Conservation (phyloP, 805 yeast species). For the Candida sithepensis region DNA sequence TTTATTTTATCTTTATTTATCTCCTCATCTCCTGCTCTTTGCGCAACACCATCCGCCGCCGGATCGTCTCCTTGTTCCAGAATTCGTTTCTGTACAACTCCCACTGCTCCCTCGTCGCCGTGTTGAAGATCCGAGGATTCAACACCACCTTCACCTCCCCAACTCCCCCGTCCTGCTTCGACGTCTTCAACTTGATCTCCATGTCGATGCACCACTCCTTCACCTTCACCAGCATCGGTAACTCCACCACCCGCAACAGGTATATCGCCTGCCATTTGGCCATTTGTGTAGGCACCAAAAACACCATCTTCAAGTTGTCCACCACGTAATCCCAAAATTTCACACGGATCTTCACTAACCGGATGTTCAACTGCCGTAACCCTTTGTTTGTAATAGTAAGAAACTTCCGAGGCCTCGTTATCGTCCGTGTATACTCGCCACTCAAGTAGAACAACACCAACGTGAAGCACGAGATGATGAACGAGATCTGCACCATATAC, state of each 20-base stretch:
- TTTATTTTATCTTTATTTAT: not conserved
- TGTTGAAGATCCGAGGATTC: constrained; percentile 75
- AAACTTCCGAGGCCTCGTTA: constrained; percentile 76
- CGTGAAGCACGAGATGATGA: constrained; percentile 63
- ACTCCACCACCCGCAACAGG: constrained; percentile 6
- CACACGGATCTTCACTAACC: constrained; percentile 60
- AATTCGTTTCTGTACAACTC: constrained; percentile 89
- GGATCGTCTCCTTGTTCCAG: constrained; percentile 80
- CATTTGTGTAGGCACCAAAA: constrained; percentile 13
- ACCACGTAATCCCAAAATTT: constrained; percentile 33
- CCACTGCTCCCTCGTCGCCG: constrained; percentile 90
- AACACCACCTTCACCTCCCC: constrained; percentile 77
- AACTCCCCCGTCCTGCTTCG: constrained; percentile 68
- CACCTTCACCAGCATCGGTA: constrained; percentile 8
- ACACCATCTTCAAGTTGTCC: constrained; percentile 13
- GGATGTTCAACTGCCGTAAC: constrained; percentile 73
- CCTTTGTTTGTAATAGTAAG: constrained; percentile 86
- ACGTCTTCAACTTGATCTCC: constrained; percentile 23
- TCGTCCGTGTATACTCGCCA: constrained; percentile 86
- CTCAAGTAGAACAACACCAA: constrained; percentile 75
- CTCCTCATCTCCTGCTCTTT: constrained; percentile 13
- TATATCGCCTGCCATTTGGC: constrained; percentile 10
- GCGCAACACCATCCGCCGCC: constrained; percentile 41
- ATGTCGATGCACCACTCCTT: constrained; percentile 24
- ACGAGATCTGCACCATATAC: constrained; percentile 47